Evolutionary conservation across 208 protist genomes (phyloP).

Genomic region (Crithidia bombi): DNA sequence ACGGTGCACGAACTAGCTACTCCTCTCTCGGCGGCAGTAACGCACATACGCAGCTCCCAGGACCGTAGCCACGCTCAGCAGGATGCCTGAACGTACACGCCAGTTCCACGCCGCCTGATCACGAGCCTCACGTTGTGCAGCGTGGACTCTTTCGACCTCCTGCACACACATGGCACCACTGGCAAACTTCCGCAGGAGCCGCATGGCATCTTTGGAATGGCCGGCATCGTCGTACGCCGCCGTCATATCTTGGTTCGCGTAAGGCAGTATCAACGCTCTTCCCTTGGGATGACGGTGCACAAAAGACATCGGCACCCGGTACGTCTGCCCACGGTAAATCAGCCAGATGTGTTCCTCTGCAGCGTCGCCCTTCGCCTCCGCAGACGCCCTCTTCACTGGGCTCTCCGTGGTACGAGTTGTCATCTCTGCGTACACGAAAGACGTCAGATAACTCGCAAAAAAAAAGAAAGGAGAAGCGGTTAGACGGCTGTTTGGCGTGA

Average conservation of each 20-base stretch:
- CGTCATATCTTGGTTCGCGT: constrained; percentile 38
- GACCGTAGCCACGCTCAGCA: constrained; percentile 23
- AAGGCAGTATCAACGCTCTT: constrained; percentile 25
- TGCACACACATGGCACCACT: constrained; percentile 16
- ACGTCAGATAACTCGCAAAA: too few species aligned
- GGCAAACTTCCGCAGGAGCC: constrained; percentile 13
- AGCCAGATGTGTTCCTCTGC: constrained; percentile 23
- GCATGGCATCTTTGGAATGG: constrained; percentile 4
- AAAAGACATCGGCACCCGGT: constrained; percentile 33
- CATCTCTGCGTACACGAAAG: too few species aligned
- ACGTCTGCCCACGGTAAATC: constrained; percentile 25
- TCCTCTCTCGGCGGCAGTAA: constrained; percentile 3
- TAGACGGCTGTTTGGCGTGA: too few species aligned
- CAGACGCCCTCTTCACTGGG: neutral
- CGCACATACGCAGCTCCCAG: constrained; percentile 17
- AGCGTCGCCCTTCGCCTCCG: neutral
- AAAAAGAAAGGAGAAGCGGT: neutral
- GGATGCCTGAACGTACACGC: constrained; percentile 19
- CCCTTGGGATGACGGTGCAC: constrained; percentile 35
- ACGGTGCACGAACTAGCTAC: neutral
- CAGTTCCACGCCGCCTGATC: constrained; percentile 20
- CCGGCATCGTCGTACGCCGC: constrained; percentile 9
- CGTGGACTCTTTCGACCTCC: constrained; percentile 14
- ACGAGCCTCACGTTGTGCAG: constrained; percentile 1
- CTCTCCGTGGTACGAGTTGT: too few species aligned